phyloP scores from a whole-genome alignment of 495 filamentous ascomycete species.

The Paragyromitra xinjiangensis region DNA sequence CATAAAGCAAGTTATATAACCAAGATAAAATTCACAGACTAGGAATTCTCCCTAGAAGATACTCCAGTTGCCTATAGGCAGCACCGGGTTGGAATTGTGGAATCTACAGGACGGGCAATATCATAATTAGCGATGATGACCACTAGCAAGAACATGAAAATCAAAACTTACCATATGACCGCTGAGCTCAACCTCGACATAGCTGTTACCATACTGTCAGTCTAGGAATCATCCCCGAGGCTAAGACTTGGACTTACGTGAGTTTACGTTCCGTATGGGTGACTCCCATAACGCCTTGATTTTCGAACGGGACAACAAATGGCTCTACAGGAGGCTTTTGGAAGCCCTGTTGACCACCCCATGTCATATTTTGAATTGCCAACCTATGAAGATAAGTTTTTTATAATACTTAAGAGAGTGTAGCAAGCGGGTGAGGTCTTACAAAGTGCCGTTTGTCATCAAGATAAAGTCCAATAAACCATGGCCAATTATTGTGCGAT shows the following conservation, averaged over 20 bases:
- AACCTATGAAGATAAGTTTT: slow-evolving; percentile 52
- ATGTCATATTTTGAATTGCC: slow-evolving; percentile 86
- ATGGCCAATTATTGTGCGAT: slow-evolving; percentile 75
- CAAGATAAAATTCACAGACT: neutral
- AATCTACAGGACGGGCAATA: slow-evolving; percentile 47
- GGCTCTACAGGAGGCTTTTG: slow-evolving; percentile 65
- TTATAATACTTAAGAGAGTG: neutral
- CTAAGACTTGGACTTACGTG: slow-evolving; percentile 61
- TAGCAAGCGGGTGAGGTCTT: neutral
- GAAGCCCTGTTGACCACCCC: slow-evolving; percentile 77
- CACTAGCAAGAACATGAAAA: neutral
- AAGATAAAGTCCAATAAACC: slow-evolving; percentile 68
- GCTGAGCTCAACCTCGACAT: slow-evolving; percentile 64
- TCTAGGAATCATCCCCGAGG: neutral
- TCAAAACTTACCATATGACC: slow-evolving; percentile 66
- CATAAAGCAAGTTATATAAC: too few relatives aligned
- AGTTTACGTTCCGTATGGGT: slow-evolving; percentile 73
- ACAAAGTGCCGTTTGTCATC: slow-evolving; percentile 71
- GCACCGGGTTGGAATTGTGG: slow-evolving; percentile 71
- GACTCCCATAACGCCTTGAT: slow-evolving; percentile 63
- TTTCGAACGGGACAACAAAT: slow-evolving; percentile 73
- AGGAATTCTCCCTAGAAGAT: slow-evolving; percentile 69
- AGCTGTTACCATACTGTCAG: slow-evolving; percentile 12
- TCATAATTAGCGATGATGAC: neutral
- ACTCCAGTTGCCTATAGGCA: slow-evolving; percentile 74